Conservation (phyloP, 768 basidiomycete species). For the Dendrothele bispora region DNA sequence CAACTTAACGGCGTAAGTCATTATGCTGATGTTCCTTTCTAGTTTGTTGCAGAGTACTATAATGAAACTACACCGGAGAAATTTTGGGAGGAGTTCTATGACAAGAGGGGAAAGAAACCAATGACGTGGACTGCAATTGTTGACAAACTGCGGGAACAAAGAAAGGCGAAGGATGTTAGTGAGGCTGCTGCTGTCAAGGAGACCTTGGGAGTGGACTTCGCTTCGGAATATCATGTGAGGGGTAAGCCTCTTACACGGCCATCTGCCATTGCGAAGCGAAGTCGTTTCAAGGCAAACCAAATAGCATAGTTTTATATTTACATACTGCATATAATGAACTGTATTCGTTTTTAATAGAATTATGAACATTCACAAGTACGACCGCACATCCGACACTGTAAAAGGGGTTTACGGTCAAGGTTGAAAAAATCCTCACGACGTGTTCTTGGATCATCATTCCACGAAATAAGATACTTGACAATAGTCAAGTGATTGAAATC, state of each 20-base stretch:
- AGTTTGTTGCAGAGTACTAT: constrained; percentile 16
- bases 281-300: too few relatives aligned
- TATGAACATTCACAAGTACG: constrained; percentile 29
- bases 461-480: constrained; percentile 41
- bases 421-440: constrained; percentile 37
- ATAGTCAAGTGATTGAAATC: constrained; percentile 39
- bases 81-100: constrained; percentile 18
- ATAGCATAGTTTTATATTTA: too few relatives aligned
- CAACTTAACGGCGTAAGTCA: neutral
- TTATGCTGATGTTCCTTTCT: neutral
- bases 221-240: neutral
- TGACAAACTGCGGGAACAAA: constrained; percentile 4
- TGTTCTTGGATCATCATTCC: constrained; percentile 35
- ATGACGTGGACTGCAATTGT: constrained; percentile 16
- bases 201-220: neutral
- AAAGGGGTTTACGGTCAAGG: constrained; percentile 21
- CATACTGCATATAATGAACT: too few relatives aligned
- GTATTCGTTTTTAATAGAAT: too few relatives aligned
- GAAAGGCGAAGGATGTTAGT: constrained; percentile 5
- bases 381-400: constrained; percentile 27
- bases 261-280: neutral
- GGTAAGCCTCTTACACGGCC: neutral
- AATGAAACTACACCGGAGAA: constrained; percentile 8
- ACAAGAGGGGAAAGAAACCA: constrained; percentile 4
- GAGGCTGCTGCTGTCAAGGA: neutral